A percentile compares a stretch with the other conserved stretches of the same genome.
These are phyloP conservation scores for Komagataella ulmi DNA, from an alignment of 805 yeast genomes.

Conservation along the genomic window DNA sequence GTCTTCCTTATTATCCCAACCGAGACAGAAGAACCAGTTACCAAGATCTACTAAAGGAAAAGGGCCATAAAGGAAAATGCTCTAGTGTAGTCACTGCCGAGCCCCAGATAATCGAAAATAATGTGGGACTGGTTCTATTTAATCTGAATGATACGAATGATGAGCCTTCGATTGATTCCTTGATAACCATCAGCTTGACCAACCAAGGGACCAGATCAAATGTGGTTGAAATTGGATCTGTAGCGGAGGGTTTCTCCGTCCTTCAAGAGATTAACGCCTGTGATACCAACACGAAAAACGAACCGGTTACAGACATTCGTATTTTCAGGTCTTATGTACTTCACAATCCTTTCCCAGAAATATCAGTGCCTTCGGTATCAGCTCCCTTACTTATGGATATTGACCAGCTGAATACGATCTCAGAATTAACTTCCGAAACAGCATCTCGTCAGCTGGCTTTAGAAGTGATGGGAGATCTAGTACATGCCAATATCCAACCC, in stretches of 20 bases:
- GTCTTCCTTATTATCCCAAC: constrained; percentile 33
- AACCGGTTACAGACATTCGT: constrained; percentile 36
- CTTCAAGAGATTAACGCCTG: constrained; percentile 29
- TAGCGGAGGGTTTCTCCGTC: constrained; percentile 35
- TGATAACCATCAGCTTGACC: constrained; percentile 22
- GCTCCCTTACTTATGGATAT: constrained; percentile 17
- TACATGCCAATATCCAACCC: constrained; percentile 43
- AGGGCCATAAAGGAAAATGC: background rate
- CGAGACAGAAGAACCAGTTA: background rate
- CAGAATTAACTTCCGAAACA: constrained; percentile 19
- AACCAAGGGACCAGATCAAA: constrained; percentile 13
- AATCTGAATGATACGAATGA: background rate
- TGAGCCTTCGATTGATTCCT: constrained; percentile 14
- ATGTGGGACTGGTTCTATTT: constrained; percentile 16
- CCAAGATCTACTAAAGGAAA: background rate
- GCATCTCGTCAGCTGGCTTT: constrained; percentile 44
- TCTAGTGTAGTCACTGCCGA: constrained; percentile 11
- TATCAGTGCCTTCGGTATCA: constrained; percentile 12
- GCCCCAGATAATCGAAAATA: constrained; percentile 17
- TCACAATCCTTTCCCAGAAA: constrained; percentile 39
- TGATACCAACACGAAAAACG: constrained; percentile 20
- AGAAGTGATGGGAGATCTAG: constrained; percentile 52
- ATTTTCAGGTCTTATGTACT: constrained; percentile 36
- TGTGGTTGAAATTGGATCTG: constrained; percentile 29
- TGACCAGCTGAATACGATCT: constrained; percentile 10